Conservation (phyloP, 176 grass and related monocot genomes). For the Carex parvula region DNA sequence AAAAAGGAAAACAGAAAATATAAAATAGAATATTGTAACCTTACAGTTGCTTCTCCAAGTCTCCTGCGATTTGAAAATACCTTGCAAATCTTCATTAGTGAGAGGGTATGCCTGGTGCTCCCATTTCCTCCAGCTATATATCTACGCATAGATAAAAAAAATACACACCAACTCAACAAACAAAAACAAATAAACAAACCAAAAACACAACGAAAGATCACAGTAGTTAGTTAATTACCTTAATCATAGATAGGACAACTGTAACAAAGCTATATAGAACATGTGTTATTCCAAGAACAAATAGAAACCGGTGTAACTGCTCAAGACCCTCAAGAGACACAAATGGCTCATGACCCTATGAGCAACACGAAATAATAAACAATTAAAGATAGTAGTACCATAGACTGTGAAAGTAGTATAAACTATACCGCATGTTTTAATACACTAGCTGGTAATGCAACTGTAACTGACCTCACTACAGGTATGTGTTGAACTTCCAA, state of each 20-base stretch:
- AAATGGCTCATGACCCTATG: slow-evolving; percentile 91
- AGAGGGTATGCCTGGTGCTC: slow-evolving; percentile 52
- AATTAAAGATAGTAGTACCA: background rate
- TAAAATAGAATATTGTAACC: background rate
- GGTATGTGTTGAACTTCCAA: slow-evolving; percentile 25
- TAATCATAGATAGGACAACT: slow-evolving; percentile 87
- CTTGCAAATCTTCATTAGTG: slow-evolving; percentile 76
- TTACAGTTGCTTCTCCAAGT: background rate
- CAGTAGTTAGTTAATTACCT: slow-evolving; percentile 34
- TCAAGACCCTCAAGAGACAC: slow-evolving; percentile 87
- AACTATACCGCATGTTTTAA: background rate
- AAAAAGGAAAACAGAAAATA: slow-evolving; percentile 1
- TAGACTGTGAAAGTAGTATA: background rate
- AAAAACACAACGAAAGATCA: background rate
- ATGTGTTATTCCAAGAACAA: slow-evolving; percentile 95
- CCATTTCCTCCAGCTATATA: slow-evolving; percentile 98
- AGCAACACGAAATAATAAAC: slow-evolving; percentile 5
- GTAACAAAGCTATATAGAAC: slow-evolving; percentile 88
- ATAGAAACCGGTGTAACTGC: slow-evolving; percentile 80
- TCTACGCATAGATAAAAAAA: slow-evolving; percentile 38
- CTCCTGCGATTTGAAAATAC: slow-evolving; percentile 15
- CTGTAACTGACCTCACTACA: slow-evolving; percentile 51
- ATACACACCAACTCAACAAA: background rate
- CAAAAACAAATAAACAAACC: background rate
- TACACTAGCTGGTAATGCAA: background rate